Base-by-base conservation (phyloP, 1,284 basidiomycete species). In the Leucoagaricus sp. region DNA sequence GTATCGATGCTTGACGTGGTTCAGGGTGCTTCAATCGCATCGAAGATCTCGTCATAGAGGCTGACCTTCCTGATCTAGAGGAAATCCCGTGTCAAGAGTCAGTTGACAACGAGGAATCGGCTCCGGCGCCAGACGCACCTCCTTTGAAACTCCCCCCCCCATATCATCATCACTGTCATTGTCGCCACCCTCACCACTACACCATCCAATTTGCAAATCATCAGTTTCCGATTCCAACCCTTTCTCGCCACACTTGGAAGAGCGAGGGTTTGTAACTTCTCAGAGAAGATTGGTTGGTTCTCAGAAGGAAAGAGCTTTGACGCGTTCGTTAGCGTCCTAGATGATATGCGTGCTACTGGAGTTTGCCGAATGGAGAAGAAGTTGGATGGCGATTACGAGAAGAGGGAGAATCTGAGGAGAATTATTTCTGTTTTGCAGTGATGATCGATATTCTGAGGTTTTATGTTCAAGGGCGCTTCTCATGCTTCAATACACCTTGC, bases 211-310 rank as follows among this genome's bases (percentile, higher is more conserved):
- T 93, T 67, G 74, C 81, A 2, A 77, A 80, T 61, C 78, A 80
- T 17, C 89, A 88, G 51, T 79, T 98, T 12, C 77, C 86, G 5
- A 78, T 95, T 38, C 75, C 91, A 7, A 87, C 93, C 1, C 78
- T 98, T 46, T 75, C 85, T 98, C 46, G 95, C 96, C 8, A 99
- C 96, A 2, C 76, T 91, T 26, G 96, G 96, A 40, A 96, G 96
- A 1, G 96, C 96, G 0, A 78, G 86, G 29, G 86, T 98, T 0
- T 96, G 93, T 67, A 79, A 81, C 50, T 72, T 98, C 28, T 80
- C 85, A 36, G 70, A 84, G 45, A 78, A 78, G 34, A 80, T 93
- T n/a, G 96, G 96, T 8, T 89, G 86, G 23, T 90, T 99, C 57
- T 77, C 76, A 21, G 76, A 79, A 0, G 94, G 94, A 2, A 96